phyloP scores from a whole-genome alignment of 2,329 filamentous ascomycete species.

The Leptographium procerum region DNA sequence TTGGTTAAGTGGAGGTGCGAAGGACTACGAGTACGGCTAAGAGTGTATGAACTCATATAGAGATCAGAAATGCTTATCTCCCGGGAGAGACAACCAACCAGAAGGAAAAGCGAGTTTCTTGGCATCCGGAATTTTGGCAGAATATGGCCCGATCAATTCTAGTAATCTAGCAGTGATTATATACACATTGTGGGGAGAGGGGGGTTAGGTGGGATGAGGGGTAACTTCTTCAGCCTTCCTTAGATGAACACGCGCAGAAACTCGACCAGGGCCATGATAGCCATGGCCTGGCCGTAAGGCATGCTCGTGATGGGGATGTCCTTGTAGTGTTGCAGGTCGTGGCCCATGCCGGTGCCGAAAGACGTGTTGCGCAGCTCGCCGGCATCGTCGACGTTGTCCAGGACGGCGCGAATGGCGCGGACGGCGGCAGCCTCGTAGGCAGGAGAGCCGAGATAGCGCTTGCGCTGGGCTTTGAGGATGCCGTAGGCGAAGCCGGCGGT shows the following conservation, averaged over 20 bases:
- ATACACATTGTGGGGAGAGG: no score
- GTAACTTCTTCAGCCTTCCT: neutral
- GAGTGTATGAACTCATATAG: no score
- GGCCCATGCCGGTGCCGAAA: slow-evolving; percentile 71
- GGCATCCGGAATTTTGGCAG: no score
- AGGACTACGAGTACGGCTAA: no score
- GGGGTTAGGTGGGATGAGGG: no score
- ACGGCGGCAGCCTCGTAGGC: slow-evolving; percentile 49
- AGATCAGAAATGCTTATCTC: no score
- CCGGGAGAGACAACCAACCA: no score
- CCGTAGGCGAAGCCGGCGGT: slow-evolving; percentile 75
- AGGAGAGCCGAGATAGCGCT: slow-evolving; percentile 50
- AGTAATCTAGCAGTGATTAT: no score
- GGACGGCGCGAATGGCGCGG: slow-evolving; percentile 54
- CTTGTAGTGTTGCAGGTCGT: slow-evolving; percentile 63
- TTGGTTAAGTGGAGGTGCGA: no score
- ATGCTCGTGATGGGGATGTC: slow-evolving; percentile 67
- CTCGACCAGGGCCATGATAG: slow-evolving; percentile 70
- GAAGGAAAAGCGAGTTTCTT: no score
- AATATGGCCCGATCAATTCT: no score
- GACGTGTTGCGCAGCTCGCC: slow-evolving; percentile 65
- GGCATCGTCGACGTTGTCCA: slow-evolving; percentile 51
- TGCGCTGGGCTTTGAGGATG: slow-evolving; percentile 61
- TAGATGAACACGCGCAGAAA: slow-evolving; percentile 37
- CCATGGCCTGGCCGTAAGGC: slow-evolving; percentile 80